Evolutionary conservation across 495 filamentous ascomycete species (phyloP).

Genomic region (Parmelia sp.): DNA sequence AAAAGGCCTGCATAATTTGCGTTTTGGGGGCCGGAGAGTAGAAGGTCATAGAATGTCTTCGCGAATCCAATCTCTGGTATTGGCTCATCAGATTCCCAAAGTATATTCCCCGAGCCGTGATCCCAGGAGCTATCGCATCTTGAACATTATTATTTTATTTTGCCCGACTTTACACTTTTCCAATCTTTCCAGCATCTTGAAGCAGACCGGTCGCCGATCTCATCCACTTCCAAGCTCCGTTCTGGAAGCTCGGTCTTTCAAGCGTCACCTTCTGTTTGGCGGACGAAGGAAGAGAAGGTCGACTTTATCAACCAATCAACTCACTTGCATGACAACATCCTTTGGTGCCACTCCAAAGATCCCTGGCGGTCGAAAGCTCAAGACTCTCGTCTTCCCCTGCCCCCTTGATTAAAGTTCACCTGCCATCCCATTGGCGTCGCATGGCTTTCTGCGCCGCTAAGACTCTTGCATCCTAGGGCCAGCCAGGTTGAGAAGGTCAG

Average conservation of each 20-base stretch:
- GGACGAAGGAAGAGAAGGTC: not conserved
- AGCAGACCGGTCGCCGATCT: not conserved
- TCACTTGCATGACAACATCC: not conserved
- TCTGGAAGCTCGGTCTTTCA: not conserved
- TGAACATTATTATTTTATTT: no score
- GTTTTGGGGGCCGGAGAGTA: not conserved
- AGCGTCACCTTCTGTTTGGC: conserved; percentile 5
- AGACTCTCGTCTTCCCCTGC: not conserved
- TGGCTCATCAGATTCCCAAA: not conserved
- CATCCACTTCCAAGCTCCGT: not conserved
- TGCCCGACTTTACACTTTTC: no score
- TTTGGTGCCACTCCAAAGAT: not conserved
- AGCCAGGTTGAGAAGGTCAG: not conserved
- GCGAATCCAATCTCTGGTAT: not conserved
- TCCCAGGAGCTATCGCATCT: not conserved
- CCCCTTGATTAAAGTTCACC: conserved; percentile 1
- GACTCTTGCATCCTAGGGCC: not conserved
- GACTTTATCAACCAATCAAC: not conserved
- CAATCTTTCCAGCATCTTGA: not conserved
- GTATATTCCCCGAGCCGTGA: not conserved
- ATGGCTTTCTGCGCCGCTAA: not conserved
- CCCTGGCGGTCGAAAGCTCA: not conserved
- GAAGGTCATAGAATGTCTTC: not conserved
- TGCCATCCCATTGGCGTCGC: not conserved
- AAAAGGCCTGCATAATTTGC: not conserved